These are phyloP conservation scores for Adansonia rubrostipa DNA, from an alignment of 441 rosid genomes.

Conservation along the genomic window DNA sequence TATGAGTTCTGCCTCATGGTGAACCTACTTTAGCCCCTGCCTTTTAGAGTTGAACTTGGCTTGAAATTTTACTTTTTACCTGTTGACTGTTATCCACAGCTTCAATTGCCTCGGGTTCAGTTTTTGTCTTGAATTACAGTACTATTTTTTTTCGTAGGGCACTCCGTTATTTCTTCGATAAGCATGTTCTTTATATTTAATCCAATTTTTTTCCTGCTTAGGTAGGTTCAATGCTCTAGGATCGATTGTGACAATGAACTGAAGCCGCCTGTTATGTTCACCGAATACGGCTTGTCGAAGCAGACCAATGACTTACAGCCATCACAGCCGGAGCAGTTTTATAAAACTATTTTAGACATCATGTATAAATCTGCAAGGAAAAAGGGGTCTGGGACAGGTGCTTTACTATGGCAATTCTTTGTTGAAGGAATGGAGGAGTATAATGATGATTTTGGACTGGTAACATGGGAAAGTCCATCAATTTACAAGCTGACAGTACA, in stretches of 20 bases:
- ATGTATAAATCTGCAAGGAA: slow-evolving; percentile 69
- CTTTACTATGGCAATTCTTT: slow-evolving; percentile 78
- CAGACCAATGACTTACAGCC: slow-evolving; percentile 68
- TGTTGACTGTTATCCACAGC: not conserved
- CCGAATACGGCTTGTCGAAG: slow-evolving; percentile 81
- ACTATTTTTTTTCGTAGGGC: not conserved
- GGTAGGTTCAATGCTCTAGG: slow-evolving; percentile 63
- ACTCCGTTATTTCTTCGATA: not conserved
- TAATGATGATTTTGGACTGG: slow-evolving; percentile 76
- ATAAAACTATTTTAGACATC: slow-evolving; percentile 56
- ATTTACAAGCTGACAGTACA: slow-evolving; percentile 55
- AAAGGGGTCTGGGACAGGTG: slow-evolving; percentile 74
- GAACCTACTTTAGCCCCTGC: not conserved
- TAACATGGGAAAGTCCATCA: slow-evolving; percentile 73
- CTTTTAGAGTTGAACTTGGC: not conserved
- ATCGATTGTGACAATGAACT: slow-evolving; percentile 70
- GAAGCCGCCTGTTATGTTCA: slow-evolving; percentile 77
- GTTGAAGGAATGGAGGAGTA: slow-evolving; percentile 80
- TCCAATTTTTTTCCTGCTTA: slow-evolving; percentile 14
- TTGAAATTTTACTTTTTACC: not conserved
- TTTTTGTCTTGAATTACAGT: not conserved
- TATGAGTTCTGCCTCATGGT: not conserved
- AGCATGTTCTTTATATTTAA: slow-evolving; percentile 7
- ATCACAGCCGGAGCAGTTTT: slow-evolving; percentile 60
- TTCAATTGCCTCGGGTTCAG: not conserved